Base-by-base conservation (phyloP, 371 early-diverging fungal genomes). In the Syncephalastrum racemosum region DNA sequence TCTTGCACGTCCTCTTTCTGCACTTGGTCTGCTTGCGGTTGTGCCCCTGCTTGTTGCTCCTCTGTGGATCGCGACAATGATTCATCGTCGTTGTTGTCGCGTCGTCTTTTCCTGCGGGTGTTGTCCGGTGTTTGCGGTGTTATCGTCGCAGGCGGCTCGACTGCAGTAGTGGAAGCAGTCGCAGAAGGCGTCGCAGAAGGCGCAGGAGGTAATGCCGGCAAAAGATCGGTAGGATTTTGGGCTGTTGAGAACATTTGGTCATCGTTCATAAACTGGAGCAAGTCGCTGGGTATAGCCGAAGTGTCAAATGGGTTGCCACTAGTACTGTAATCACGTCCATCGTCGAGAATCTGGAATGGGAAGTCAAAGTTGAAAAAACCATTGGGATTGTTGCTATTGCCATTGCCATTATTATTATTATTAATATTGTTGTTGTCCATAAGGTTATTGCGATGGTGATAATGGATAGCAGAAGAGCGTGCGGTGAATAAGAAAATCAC, bases 201-300 rank as follows among this genome's bases (percentile, higher is more conserved):
- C 19, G 18, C 42, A 15, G 31, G 25, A 39, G 58, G 58, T 13
- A 31, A 12, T 5, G 36, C n/a, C 22, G 43, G 50, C 4, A 42
- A 24, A 10, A 36, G 56, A 16, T 49, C 43, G 31, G 27, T 42
- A 14, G 49, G 46, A 13, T 36, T 50, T 2, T 19, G n/a, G 13
- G 14, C 5, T 5, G 49, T 6, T 15, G 49, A 18, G 19, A 24
- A 48, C 23, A 15, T n/a, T 48, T n/a, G 24, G 18, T 45, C 52
- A 52, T 52, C 52, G 8, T 49, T 55, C 8, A 61, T 49, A 44
- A 55, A 55, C 25, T 61, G 56, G 23, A 61, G 45, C 8, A 61
- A 39, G 49, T 61, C 54, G 16, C 56, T 52, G 16, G 62, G 56
- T 18, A 61, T 46, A 10, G 48, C 25, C 13, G 49, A 27, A 4